phyloP scores from a whole-genome alignment of 441 rosid genomes.

The Eutrema salsugineum region DNA sequence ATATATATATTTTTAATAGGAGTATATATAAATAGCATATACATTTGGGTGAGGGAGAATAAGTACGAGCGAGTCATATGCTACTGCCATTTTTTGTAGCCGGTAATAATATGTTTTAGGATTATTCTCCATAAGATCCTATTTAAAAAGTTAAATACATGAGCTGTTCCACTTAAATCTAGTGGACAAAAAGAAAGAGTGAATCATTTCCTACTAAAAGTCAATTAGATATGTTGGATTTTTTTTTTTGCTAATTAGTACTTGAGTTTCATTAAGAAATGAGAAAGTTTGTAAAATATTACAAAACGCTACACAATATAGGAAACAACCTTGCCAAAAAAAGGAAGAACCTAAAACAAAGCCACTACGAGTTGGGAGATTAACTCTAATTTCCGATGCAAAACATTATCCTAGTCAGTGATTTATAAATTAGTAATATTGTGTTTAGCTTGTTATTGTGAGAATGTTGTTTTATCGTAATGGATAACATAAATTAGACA shows the following conservation, averaged over 20 bases:
- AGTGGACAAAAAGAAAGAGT: not conserved
- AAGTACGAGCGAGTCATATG: not conserved
- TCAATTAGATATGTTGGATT: not conserved
- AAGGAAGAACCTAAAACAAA: too few relatives aligned
- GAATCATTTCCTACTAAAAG: not conserved
- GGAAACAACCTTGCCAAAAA: too few relatives aligned
- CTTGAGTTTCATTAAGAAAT: too few relatives aligned
- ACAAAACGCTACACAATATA: too few relatives aligned
- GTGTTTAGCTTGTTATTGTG: not conserved
- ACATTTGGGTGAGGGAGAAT: constrained; percentile 5
- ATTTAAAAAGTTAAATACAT: not conserved
- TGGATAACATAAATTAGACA: not conserved
- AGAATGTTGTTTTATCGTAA: not conserved
- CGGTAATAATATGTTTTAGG: not conserved
- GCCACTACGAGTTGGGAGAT: too few relatives aligned
- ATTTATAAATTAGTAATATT: not conserved
- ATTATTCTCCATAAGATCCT: not conserved
- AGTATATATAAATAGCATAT: not conserved
- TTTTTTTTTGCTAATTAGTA: too few relatives aligned
- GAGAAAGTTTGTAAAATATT: too few relatives aligned
- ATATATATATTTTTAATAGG: too few relatives aligned
- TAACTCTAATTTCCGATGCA: not conserved
- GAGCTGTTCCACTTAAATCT: not conserved
- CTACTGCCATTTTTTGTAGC: not conserved
- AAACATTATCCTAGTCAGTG: not conserved